A percentile compares a stretch with the other conserved stretches of the same genome.
These are phyloP conservation scores for Allium sativum DNA, from an alignment of 106 monocot species.

Conservation along the genomic window DNA sequence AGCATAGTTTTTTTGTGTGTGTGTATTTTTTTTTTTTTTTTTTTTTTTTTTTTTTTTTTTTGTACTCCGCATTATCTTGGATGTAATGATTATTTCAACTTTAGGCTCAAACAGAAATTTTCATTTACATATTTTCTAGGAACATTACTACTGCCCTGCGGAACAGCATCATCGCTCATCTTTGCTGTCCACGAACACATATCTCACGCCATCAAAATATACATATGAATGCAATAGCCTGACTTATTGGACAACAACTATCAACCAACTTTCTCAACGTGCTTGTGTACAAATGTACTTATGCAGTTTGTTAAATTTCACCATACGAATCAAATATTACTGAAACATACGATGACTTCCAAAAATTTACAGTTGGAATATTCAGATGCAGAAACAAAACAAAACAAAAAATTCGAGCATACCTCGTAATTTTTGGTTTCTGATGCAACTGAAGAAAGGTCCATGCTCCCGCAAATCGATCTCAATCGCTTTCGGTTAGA, in stretches of 20 bases:
- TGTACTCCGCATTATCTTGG: too few species aligned
- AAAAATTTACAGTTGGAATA: not conserved
- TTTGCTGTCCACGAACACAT: too few species aligned
- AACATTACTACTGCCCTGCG: too few species aligned
- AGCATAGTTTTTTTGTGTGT: too few species aligned
- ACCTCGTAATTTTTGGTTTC: slow-evolving; percentile 6
- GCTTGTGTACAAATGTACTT: not conserved
- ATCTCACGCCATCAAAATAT: too few species aligned
- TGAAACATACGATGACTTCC: not conserved
- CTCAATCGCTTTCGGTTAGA: not conserved
- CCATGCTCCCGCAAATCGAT: not conserved
- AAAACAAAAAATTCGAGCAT: not conserved
- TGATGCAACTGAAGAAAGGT: not conserved
- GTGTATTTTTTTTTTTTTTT: too few species aligned
- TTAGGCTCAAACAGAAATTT: too few species aligned
- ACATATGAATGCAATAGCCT: not conserved
- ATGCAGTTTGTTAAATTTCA: not conserved
- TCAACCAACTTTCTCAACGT: not conserved
- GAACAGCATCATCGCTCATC: too few species aligned
- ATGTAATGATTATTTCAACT: too few species aligned
- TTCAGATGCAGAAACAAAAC: not conserved
- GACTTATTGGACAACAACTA: not conserved
- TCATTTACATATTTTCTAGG: too few species aligned
- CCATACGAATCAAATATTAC: not conserved
- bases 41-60: too few species aligned